Base-by-base conservation (phyloP, 768 basidiomycete species). In the Paxillus involutus region DNA sequence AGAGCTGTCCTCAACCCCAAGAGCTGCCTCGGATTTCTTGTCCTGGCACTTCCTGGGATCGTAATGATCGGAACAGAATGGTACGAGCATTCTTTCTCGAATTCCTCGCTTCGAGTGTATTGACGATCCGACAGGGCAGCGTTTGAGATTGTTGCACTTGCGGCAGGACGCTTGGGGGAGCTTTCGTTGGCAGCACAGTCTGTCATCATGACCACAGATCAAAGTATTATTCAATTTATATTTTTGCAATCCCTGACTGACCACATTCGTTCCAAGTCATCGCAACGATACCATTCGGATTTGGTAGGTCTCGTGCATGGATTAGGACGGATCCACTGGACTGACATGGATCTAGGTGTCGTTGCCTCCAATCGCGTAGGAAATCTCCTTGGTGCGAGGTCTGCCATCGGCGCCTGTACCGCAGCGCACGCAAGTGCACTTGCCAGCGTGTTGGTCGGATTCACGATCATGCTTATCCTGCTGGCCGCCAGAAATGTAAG, bases 51-150 rank as follows among this genome's bases (percentile, higher is more conserved):
- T n/a, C 88, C 89, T 0, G 89, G 88, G 0, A 87, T 91, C 42
- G 61, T 89, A 26, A 89, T 89, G 88, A 80, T 89, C 29, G 86
- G 85, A 19, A 88, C 88, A 4, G 89, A 91, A 73, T 91, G 88
- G 88, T 88, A 62, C 50, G 77, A 55, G 6, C 16, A 29, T 3
- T 32, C 37, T 33, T 50, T 24, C 29, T 30, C 33, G 14, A 17
- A 2, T 12, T 4, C 45, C 26, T 26, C 13, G 33, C 6, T 12
- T 35, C 11, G 24, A 24, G n/a, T 4, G n/a, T 8, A 44, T 35
- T 32, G n/a, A 53, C 41, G 41, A 56, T 44, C 3, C 30, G 42
- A 53, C 39, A 89, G 88, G 88, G 85, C 85, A 42, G 86, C 88
- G 0, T 91, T 91, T 59, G 89, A 91, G 63, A 88, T 91, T 37